Evolutionary conservation across 2,329 filamentous ascomycete species (phyloP), one percentile per base, ranked within the genome.

Genomic region (Thelonectria olida): DNA sequence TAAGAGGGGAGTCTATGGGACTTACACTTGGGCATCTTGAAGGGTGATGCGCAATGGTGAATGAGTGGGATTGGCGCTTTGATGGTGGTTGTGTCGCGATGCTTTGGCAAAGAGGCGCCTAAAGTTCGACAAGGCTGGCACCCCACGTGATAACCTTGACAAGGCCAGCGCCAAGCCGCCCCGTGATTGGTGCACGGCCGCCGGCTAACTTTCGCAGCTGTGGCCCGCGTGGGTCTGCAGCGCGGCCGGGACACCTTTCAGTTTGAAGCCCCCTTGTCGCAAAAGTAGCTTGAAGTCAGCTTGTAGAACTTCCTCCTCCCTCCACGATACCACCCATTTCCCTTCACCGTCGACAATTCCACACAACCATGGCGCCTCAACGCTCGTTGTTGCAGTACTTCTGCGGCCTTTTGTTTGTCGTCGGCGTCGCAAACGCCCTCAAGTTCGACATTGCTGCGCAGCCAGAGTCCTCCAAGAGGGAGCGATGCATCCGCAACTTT

Each of bases 401-500:
- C 76, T 87, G 83, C 81, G 82, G 84, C 77, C 73, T 89, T 52
- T 76, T 88, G 67, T 77, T 89, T 58, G 77, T 89, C 60, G 78
- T 84, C 66, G 80, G 82, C 61, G 81, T 81, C 67, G 80, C 82
- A 66, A 79, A 84, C 68, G 93, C 93, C 61, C 88, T 99, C 73
- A 97, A 97, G 83, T 97, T 99, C 85, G 96, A 99, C 74, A 88
- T 99, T 63, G 80, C 87, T 72, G 92, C 93, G 44, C 85, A 89
- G 67, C 79, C 81, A 64, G 75, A 78, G 72, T 73, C 58, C 68
- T 83, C 86, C 76, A 88, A 90, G 72, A 87, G 90, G 74, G 91
- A 95, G 81, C 88, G 95, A 82, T 99, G 96, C 82, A 92, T 99
- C 78, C 89, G 95, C 77, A 99, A 99, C 83, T 99, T 97, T 78